Evolutionary conservation across 2,329 filamentous ascomycete genomes (phyloP), one percentile per base, ranked within the genome.

Genomic region (Graphilbum fragrans): DNA sequence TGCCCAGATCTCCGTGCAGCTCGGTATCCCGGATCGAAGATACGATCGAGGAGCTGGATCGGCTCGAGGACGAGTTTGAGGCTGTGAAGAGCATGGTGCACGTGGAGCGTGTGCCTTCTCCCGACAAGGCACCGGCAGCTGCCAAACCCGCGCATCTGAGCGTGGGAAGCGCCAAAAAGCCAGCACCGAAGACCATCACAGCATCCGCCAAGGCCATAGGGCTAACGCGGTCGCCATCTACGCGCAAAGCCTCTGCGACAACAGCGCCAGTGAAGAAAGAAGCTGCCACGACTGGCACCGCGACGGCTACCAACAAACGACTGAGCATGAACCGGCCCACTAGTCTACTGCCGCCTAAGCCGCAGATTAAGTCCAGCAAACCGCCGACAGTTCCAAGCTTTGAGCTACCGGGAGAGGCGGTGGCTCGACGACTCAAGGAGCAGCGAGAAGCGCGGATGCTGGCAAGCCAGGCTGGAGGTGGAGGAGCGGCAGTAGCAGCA

Each of bases 391-490:
- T 68, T 9, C 57, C 77, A 2, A 68, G 64, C 0, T 81, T 79
- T 53, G 74, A 80, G 55, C 66, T 82, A 12, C 74, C 76, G 1
- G 76, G 77, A 10, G 77, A 81, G 35, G 72, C 72, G 31, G 65
- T 79, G 10, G 69, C 75, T 33, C 67, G 69, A 14, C 66, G 69
- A 14, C 55, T 78, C 43, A 76, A 69, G 53, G 72, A 77, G 53
- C 67, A 76, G 51, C 69, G 70, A 12, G 74, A 78, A 44, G 70
- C 72, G 35, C 72, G 76, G 22, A 53, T 65, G 29, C 61, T 65
- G 20, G 41, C 37, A 2, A 40, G 42, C 4, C 18, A 35, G 8
- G 39, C 47, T 17, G 52, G 51, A 3, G 50, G 52, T 37, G 51
- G 50, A 17, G 45, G 52, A 31, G 29, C 51, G 16, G 47, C 49